Evolutionary conservation across 2,329 filamentous ascomycete genomes (phyloP).

Genomic region (Ophiobolus disseminans): DNA sequence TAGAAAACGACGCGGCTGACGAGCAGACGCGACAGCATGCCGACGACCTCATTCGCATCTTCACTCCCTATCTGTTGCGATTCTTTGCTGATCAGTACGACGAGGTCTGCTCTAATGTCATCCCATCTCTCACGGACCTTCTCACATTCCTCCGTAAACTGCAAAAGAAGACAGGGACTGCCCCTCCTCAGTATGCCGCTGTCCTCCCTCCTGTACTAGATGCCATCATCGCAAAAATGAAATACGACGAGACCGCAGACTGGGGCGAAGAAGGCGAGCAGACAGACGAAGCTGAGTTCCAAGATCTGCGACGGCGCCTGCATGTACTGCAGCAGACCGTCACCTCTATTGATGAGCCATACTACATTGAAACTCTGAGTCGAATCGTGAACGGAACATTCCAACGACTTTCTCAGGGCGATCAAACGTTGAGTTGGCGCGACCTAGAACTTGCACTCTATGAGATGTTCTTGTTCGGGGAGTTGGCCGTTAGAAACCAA

Average conservation of each 20-base stretch:
- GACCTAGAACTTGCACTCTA: slow-evolving; percentile 92
- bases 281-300: slow-evolving; percentile 96
- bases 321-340: slow-evolving; percentile 93
- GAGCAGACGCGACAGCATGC: slow-evolving; percentile 74
- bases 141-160: slow-evolving; percentile 89
- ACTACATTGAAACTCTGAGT: slow-evolving; percentile 89
- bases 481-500: slow-evolving; percentile 87
- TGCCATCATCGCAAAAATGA: slow-evolving; percentile 93
- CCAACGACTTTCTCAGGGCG: slow-evolving; percentile 72
- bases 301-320: slow-evolving; percentile 88
- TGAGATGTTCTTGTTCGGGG: slow-evolving; percentile 95
- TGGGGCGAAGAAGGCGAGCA: slow-evolving; percentile 96
- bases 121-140: slow-evolving; percentile 90
- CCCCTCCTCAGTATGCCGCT: slow-evolving; percentile 77
- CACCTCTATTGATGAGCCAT: slow-evolving; percentile 82
- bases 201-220: slow-evolving; percentile 90
- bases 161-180: slow-evolving; percentile 64
- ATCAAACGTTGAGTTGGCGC: slow-evolving; percentile 86
- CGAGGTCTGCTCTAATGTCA: slow-evolving; percentile 95
- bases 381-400: slow-evolving; percentile 89
- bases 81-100: slow-evolving; percentile 99
- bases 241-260: slow-evolving; percentile 90
- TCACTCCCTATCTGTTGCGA: slow-evolving; percentile 84
- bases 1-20: slow-evolving; percentile 73
- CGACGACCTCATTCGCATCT: slow-evolving; percentile 80